These are phyloP conservation scores for Suhomyces prunicola DNA, from an alignment of 805 yeast genomes.

Conservation along the genomic window DNA sequence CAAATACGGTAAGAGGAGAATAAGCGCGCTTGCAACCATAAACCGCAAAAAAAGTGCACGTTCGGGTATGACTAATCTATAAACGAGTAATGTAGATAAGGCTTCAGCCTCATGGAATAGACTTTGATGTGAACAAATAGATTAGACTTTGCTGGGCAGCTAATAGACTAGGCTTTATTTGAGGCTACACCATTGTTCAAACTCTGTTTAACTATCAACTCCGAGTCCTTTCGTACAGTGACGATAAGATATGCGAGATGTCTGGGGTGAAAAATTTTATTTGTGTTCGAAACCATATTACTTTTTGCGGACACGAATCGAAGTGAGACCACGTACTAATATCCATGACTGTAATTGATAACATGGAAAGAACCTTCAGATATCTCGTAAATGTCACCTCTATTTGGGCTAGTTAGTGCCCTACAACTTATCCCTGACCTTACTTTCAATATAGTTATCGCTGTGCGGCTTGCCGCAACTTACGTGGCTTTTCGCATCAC, in stretches of 20 bases:
- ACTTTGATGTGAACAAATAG: too few species aligned
- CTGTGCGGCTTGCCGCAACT: too few species aligned
- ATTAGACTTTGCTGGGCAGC: too few species aligned
- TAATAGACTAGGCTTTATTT: too few species aligned
- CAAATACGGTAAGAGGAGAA: conserved; percentile 24
- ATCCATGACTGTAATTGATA: too few species aligned
- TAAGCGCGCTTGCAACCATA: conserved; percentile 30
- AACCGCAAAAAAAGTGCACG: not conserved
- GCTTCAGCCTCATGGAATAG: not conserved
- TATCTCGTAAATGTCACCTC: not conserved
- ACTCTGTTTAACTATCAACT: not conserved
- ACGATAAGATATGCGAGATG: not conserved
- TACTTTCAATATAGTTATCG: too few species aligned
- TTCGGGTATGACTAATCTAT: not conserved
- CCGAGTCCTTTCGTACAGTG: not conserved
- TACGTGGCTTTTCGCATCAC: too few species aligned
- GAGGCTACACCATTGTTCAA: too few species aligned
- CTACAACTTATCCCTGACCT: not conserved
- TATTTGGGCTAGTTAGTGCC: not conserved
- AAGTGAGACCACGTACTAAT: too few species aligned
- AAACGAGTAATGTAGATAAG: not conserved
- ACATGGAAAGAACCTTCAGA: too few species aligned
- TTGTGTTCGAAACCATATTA: not conserved
- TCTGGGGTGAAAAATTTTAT: not conserved
- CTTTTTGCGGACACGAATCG: not conserved